Conservation (phyloP, 441 rosid species). For the Hura crepitans region DNA sequence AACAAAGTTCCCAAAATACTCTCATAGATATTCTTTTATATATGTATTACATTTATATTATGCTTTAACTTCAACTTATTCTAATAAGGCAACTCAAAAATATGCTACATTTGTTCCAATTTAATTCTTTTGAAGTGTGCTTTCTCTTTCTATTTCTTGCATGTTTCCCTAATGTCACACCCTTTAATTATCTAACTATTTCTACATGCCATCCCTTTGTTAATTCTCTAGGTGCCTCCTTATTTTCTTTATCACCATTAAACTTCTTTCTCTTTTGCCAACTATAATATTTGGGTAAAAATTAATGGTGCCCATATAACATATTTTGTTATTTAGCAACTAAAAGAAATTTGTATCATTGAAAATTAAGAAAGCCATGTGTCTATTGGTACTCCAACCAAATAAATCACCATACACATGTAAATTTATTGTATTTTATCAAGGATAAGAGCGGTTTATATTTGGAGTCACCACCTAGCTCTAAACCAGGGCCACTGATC, state of each 20-base stretch:
- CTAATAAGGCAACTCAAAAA: neutral
- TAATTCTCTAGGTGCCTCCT: neutral
- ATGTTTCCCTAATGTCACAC: neutral
- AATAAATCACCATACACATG: neutral
- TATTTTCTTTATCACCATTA: neutral
- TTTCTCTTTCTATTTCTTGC: neutral
- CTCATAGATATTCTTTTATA: neutral
- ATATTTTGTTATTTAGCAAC: neutral
- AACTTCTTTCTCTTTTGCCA: neutral
- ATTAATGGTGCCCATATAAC: neutral
- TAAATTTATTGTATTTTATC: too few relatives aligned
- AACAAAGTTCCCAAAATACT: neutral
- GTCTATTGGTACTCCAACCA: neutral
- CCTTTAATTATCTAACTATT: neutral
- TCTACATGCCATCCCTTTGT: neutral
- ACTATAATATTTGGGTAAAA: neutral
- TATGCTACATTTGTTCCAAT: neutral
- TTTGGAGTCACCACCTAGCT: too few relatives aligned
- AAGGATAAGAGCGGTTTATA: too few relatives aligned
- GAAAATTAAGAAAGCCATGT: neutral
- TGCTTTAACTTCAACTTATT: neutral
- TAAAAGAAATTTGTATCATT: neutral
- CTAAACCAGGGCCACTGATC: too few relatives aligned
- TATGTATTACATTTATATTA: neutral
- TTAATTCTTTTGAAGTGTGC: neutral